Base-by-base conservation (phyloP, 2,329 filamentous ascomycete genomes). In the Fusarium concolor region DNA sequence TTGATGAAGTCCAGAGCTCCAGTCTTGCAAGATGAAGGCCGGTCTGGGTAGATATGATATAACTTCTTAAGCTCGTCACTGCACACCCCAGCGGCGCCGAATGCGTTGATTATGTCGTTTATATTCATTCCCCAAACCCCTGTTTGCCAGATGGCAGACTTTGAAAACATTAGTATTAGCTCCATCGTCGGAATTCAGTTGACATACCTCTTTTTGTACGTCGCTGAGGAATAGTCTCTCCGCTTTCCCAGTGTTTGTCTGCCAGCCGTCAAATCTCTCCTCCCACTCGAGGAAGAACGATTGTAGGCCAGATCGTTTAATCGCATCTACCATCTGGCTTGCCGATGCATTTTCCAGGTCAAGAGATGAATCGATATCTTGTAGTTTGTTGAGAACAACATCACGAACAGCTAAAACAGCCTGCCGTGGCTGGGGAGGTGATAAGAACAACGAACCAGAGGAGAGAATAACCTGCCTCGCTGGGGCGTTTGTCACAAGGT, bases 381-480 rank as follows among this genome's bases (percentile, higher is more conserved):
- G 18, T 24, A 52, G 11, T 8, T 55, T 18, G 20, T 47, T 35
- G 33, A 18, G 44, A 28, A 63, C 10, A 3, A 6, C 38, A 1
- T 45, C 29, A 1, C 38, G 44, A 2, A 64, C 4, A 3, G n/a
- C 37, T 15, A 3, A 39, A 6, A 46, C 43, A 0, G 26, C 6
- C 0, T 24, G 15, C 2, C 26, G 14, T 7, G 81, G 78, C 17
- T 81, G 74, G 17, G 82, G 82, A 0, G 80, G 78, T 0, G 82
- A 84, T 0, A 84, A 64, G 46, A 79, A 76, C 2, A 84, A 65
- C 5, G 80, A 79, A 7, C 82, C 82, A 0, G 81, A 84, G 22
- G 78, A 76, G 9, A 84, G 51, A 6, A 83, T 74, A 6, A 73
- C 78, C 42, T 79, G 75, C 29, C 71, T 29, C 2, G 33, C 54